These are phyloP conservation scores for Geoglossum cookeanum DNA, from an alignment of 2,329 filamentous ascomycete genomes.

Conservation along the genomic window DNA sequence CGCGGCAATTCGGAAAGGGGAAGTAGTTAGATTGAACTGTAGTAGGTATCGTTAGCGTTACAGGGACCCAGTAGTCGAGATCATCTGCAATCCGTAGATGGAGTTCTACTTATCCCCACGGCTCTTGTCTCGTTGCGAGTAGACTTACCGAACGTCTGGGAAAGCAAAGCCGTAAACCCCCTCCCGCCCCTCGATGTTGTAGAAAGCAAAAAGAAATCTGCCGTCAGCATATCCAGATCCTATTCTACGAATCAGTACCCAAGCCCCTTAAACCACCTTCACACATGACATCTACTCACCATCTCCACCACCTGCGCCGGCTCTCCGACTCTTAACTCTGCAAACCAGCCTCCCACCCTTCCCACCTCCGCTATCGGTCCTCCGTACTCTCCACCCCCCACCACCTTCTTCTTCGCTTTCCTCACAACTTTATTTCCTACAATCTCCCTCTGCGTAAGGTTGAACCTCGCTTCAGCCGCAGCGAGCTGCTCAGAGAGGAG, in stretches of 20 bases:
- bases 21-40: constrained; percentile 10
- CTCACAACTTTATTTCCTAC: constrained; percentile 15
- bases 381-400: constrained; percentile 7
- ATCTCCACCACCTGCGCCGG: constrained; percentile 2
- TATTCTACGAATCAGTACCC: background rate
- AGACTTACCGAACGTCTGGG: constrained; percentile 11
- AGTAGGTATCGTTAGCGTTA: background rate
- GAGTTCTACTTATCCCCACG: background rate
- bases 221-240: constrained; percentile 2
- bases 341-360: constrained; percentile 1
- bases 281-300: too few relatives aligned
- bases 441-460: constrained; percentile 13
- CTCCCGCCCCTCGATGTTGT: constrained; percentile 16
- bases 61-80: too few relatives aligned
- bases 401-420: constrained; percentile 9
- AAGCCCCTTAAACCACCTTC: too few relatives aligned
- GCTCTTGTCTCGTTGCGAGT: background rate
- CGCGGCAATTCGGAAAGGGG: constrained; percentile 12
- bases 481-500: constrained; percentile 11
- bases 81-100: too few relatives aligned
- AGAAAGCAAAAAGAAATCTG: constrained; percentile 12
- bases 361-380: constrained; percentile 12
- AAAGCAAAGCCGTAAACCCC: constrained; percentile 14
- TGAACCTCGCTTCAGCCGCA: constrained; percentile 13
- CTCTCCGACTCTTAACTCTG: background rate